Evolutionary conservation across 1,284 basidiomycete genomes (phyloP).

Genomic region (Leccinum solheimii): DNA sequence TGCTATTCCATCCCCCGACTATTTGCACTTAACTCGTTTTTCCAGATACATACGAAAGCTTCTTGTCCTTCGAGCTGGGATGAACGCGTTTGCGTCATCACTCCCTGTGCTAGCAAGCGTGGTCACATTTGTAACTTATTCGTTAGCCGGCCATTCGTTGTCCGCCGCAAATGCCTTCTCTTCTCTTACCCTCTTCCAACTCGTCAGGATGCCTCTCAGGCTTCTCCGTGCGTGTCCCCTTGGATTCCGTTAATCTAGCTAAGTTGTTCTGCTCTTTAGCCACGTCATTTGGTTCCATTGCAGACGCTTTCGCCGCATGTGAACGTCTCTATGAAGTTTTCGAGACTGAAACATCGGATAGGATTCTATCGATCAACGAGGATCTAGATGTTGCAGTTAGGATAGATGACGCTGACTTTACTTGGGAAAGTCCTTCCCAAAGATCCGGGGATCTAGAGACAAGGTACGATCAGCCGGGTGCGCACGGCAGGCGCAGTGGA

Average conservation of each 20-base stretch:
- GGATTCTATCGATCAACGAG: conserved; percentile 50
- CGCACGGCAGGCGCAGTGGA: neutral
- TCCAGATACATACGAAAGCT: conserved; percentile 71
- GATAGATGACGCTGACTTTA: conserved; percentile 70
- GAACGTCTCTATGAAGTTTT: conserved; percentile 70
- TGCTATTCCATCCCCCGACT: conserved; percentile 37
- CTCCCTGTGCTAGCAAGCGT: conserved; percentile 84
- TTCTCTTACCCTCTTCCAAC: conserved; percentile 79
- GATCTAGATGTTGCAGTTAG: conserved; percentile 62
- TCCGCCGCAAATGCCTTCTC: conserved; percentile 77
- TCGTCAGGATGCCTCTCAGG: conserved; percentile 76
- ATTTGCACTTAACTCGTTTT: neutral
- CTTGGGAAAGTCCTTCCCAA: conserved; percentile 80
- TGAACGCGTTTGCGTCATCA: conserved; percentile 66
- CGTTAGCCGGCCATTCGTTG: conserved; percentile 65
- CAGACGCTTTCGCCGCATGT: conserved; percentile 80
- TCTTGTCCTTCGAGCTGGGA: conserved; percentile 70
- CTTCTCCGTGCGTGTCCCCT: conserved; percentile 48
- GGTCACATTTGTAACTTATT: conserved; percentile 83
- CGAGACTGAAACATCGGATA: conserved; percentile 72
- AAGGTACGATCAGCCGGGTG: conserved; percentile 3
- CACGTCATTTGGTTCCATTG: conserved; percentile 71
- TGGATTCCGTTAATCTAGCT: conserved; percentile 40
- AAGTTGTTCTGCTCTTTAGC: conserved; percentile 42
- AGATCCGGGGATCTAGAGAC: conserved; percentile 41